Percentiles rank a stretch among this genome's conserved stretches.
Conservation (phyloP, 1,139 yeast genomes). For the Debaryomyces sp. region DNA sequence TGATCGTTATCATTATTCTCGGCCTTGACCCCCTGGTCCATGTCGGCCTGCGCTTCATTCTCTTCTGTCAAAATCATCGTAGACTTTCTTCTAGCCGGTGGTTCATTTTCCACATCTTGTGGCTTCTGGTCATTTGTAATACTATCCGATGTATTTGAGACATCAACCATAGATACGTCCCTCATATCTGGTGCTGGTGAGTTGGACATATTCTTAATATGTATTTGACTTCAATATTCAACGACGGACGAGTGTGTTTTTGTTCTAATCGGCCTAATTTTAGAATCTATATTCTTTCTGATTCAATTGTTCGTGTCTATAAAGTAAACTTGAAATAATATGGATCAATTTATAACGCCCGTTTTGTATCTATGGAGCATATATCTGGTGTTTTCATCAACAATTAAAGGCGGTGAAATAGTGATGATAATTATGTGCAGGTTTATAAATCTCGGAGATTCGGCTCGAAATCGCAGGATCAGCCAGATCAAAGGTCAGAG, state of each 20-base stretch:
- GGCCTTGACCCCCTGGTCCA: constrained; percentile 20
- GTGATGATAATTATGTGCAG: constrained; percentile 7
- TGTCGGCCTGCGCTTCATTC: constrained; percentile 41
- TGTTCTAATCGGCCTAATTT: not conserved
- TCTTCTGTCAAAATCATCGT: constrained; percentile 47
- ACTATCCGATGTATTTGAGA: constrained; percentile 30
- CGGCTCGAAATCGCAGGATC: constrained; percentile 1
- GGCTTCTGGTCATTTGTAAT: constrained; percentile 9
- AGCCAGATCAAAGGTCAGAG: not conserved
- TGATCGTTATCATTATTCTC: constrained; percentile 15
- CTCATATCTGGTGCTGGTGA: constrained; percentile 17
- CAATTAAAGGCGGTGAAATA: constrained; percentile 6
- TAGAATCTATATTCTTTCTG: not conserved
- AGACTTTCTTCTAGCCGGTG: constrained; percentile 42
- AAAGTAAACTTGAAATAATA: not conserved
- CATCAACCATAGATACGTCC: constrained; percentile 49
- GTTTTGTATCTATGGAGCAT: not conserved
- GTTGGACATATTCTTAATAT: constrained; percentile 8
- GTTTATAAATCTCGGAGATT: not conserved
- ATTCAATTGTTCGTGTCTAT: not conserved
- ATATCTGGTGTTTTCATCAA: not conserved
- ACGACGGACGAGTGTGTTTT: not conserved
- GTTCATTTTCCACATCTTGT: constrained; percentile 3
- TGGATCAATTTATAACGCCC: not conserved
- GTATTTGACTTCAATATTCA: not conserved